phyloP scores from a whole-genome alignment of 768 basidiomycete species.

The Auriscalpium microsporum region DNA sequence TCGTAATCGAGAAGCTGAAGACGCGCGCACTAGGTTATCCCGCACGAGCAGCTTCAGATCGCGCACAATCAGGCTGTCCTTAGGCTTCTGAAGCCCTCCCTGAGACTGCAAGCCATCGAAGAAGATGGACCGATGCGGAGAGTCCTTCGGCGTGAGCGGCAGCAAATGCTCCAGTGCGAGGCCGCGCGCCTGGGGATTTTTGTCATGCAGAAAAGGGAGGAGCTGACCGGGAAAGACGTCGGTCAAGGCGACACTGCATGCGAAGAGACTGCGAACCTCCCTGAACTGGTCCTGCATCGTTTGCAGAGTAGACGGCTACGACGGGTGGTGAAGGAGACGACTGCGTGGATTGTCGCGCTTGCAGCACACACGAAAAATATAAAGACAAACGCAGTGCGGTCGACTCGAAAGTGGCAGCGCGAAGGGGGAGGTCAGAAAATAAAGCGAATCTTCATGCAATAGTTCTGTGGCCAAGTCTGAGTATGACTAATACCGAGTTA shows the following conservation, averaged over 20 bases:
- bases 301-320: too few relatives aligned
- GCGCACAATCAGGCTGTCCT: conserved; percentile 61
- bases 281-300: conserved; percentile 13
- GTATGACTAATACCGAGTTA: too few relatives aligned
- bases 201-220: conserved; percentile 75
- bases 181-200: conserved; percentile 80
- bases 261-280: conserved; percentile 10
- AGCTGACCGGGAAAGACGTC: conserved; percentile 36
- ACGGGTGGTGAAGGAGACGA: too few relatives aligned
- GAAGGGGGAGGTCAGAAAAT: too few relatives aligned
- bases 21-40: conserved; percentile 65
- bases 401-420: too few relatives aligned
- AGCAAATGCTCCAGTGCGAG: conserved; percentile 81
- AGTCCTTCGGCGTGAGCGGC: conserved; percentile 64
- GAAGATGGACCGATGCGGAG: conserved; percentile 70
- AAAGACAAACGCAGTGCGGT: too few relatives aligned
- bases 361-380: too few relatives aligned
- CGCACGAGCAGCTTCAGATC: conserved; percentile 83
- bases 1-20: conserved; percentile 2
- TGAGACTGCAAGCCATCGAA: conserved; percentile 44
- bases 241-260: not conserved
- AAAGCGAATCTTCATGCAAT: too few relatives aligned
- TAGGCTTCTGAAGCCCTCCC: conserved; percentile 47
- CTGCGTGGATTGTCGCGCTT: too few relatives aligned
- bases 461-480: too few relatives aligned